These are phyloP conservation scores for Lactifluus hygrophoroides DNA, from an alignment of 768 basidiomycete genomes.

Conservation along the genomic window DNA sequence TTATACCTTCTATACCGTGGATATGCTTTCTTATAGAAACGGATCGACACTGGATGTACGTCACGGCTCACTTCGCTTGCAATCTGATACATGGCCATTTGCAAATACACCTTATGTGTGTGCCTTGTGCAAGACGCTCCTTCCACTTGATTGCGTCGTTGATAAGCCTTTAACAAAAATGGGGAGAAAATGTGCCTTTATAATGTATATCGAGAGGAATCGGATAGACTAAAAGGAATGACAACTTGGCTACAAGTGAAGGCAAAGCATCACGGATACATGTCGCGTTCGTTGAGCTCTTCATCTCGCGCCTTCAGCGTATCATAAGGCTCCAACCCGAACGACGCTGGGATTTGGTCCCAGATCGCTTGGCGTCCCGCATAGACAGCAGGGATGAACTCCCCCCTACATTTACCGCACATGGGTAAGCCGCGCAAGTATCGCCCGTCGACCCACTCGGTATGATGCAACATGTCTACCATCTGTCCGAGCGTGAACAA, in stretches of 20 bases:
- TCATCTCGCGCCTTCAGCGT: constrained; percentile 14
- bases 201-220: too few species aligned
- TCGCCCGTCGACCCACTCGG: constrained; percentile 57
- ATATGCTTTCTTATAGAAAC: background rate
- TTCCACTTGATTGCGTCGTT: too few species aligned
- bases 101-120: too few species aligned
- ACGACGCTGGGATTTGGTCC: constrained; percentile 54
- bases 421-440: constrained; percentile 43
- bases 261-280: background rate
- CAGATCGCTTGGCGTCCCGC: constrained; percentile 55
- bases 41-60: background rate
- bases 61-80: background rate
- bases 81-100: background rate
- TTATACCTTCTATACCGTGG: background rate
- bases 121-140: too few species aligned
- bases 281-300: constrained; percentile 15
- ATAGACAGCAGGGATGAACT: constrained; percentile 34
- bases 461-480: constrained; percentile 61
- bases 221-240: background rate
- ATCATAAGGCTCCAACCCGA: constrained; percentile 24
- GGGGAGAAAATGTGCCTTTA: too few species aligned
- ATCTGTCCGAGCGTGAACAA: constrained; percentile 61
- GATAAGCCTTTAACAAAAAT: too few species aligned
- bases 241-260: too few species aligned
- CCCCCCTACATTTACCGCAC: constrained; percentile 43